A percentile compares a stretch with the other conserved stretches of the same genome.
phyloP scores from a whole-genome alignment of 495 filamentous ascomycete species.

The Penicillium herquei region DNA sequence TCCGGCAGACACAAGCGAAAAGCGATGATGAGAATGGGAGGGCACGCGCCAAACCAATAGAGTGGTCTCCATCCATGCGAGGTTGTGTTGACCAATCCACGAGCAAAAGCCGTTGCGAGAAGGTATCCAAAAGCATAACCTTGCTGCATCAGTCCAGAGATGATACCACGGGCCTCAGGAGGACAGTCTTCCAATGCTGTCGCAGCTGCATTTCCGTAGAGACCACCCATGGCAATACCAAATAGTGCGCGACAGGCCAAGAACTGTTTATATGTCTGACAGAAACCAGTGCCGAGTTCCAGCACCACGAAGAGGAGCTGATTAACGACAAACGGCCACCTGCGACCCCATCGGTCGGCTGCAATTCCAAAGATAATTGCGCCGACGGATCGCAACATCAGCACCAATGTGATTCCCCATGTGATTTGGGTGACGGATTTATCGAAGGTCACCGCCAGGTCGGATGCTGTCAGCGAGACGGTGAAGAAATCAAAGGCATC shows the following conservation, averaged over 20 bases:
- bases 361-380: constrained; percentile 89
- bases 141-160: constrained; percentile 82
- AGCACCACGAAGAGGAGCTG: constrained; percentile 78
- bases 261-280: constrained; percentile 73
- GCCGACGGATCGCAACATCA: constrained; percentile 83
- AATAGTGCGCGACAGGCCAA: constrained; percentile 81
- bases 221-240: constrained; percentile 83
- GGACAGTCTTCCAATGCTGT: constrained; percentile 87
- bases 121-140: constrained; percentile 89
- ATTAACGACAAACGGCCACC: constrained; percentile 86
- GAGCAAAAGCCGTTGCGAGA: constrained; percentile 73
- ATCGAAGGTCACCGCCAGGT: constrained; percentile 66
- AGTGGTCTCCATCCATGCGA: constrained; percentile 75
- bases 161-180: constrained; percentile 65
- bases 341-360: constrained; percentile 78
- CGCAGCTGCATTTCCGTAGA: constrained; percentile 85
- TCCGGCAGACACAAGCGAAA: constrained; percentile 77
- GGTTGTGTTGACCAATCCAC: constrained; percentile 70
- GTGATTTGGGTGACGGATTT: constrained; percentile 74
- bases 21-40: constrained; percentile 76
- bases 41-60: constrained; percentile 82
- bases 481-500: constrained; percentile 94
- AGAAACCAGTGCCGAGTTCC: constrained; percentile 79
- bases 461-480: constrained; percentile 69
- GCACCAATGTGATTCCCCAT: constrained; percentile 85